These are phyloP conservation scores for Penicillium sp. DNA, from an alignment of 2,329 filamentous ascomycete species.

Conservation along the genomic window DNA sequence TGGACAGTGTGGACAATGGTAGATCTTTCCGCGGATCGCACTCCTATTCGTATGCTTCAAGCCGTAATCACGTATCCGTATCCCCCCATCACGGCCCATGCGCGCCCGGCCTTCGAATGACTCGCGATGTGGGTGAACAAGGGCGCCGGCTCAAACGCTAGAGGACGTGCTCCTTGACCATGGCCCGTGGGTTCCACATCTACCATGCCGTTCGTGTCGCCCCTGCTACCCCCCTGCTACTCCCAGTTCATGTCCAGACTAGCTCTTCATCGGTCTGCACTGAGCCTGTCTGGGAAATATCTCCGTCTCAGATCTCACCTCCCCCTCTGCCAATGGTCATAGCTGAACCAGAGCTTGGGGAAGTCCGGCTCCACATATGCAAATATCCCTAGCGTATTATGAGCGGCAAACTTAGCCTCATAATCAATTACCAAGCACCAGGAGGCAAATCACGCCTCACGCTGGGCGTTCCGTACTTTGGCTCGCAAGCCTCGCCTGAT, in stretches of 20 bases:
- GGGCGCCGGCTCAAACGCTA: conserved; percentile 14
- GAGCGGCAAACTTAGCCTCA: conserved; percentile 1
- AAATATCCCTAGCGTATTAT: conserved; percentile 7
- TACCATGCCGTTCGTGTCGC: not conserved
- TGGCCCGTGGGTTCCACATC: not conserved
- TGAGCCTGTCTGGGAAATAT: conserved; percentile 8
- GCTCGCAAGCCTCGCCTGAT: not conserved
- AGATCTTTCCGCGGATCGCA: conserved; percentile 8
- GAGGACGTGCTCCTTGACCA: conserved; percentile 10
- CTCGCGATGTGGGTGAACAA: conserved; percentile 17
- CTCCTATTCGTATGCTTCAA: conserved; percentile 8
- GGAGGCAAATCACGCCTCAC: not conserved
- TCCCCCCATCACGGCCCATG: not conserved
- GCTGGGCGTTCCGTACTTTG: not conserved
- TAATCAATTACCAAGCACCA: not conserved
- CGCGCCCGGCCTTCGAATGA: conserved; percentile 13
- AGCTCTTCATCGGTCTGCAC: conserved; percentile 6
- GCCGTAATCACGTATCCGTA: not conserved
- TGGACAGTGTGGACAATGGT: not conserved
- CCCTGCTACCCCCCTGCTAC: no score
- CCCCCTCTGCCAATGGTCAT: conserved; percentile 8
- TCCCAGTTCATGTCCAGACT: not conserved
- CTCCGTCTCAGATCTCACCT: conserved; percentile 18
- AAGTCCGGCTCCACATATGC: conserved; percentile 11
- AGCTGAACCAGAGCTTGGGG: conserved; percentile 12